These are phyloP conservation scores for Scedosporium apiospermum DNA, from an alignment of 2,329 filamentous ascomycete genomes.

Conservation along the genomic window DNA sequence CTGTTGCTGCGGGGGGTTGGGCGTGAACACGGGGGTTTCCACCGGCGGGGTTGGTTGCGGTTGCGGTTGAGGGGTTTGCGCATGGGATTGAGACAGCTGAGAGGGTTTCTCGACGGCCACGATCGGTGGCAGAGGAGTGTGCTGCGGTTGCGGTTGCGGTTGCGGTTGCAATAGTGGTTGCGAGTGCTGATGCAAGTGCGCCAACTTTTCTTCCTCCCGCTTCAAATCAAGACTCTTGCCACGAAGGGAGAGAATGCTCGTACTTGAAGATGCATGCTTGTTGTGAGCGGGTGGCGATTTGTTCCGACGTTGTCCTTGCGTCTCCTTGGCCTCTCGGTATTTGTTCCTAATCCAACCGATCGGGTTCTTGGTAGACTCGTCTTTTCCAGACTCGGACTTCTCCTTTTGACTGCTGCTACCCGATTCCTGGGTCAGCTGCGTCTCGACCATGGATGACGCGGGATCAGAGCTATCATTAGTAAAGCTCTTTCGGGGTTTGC, in stretches of 20 bases:
- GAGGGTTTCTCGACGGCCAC: neutral
- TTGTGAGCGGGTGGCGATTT: constrained; percentile 39
- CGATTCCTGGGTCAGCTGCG: constrained; percentile 25
- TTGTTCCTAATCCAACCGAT: constrained; percentile 52
- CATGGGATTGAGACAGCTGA: neutral
- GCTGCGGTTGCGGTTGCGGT: neutral
- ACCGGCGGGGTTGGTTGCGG: constrained; percentile 4
- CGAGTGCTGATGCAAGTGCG: neutral
- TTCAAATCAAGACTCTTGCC: constrained; percentile 40
- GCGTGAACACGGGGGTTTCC: neutral
- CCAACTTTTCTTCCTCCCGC: constrained; percentile 22
- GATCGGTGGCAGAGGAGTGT: neutral
- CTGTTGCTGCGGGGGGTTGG: neutral
- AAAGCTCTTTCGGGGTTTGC: constrained; percentile 37
- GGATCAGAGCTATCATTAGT: constrained; percentile 42
- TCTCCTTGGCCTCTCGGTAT: constrained; percentile 50
- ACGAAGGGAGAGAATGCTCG: constrained; percentile 23
- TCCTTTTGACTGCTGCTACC: constrained; percentile 24
- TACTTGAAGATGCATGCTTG: constrained; percentile 8
- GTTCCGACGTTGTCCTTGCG: constrained; percentile 41
- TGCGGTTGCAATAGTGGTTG: no score
- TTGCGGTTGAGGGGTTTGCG: neutral
- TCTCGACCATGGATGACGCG: constrained; percentile 27
- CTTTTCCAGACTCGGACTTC: constrained; percentile 18
- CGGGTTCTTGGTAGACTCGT: constrained; percentile 38